Conservation (phyloP, 1,139 yeast genomes). For the Geotrichum candidum region DNA sequence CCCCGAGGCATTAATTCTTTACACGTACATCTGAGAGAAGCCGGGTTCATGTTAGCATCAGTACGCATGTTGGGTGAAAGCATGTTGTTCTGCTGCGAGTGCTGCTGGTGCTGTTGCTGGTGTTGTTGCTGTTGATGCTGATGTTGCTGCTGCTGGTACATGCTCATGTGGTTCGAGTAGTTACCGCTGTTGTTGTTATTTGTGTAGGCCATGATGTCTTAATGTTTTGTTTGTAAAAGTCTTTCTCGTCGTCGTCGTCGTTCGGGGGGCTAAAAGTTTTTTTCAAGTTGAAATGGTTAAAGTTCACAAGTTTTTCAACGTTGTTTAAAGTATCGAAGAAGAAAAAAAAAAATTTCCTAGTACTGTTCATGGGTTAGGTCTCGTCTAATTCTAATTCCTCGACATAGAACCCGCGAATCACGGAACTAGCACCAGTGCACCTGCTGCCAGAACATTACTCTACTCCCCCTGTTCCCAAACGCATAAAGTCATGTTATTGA, state of each 20-base stretch:
- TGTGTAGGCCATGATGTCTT: conserved; percentile 5
- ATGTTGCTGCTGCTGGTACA: conserved; percentile 2
- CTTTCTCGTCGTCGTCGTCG: not conserved
- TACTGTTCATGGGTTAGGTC: not conserved
- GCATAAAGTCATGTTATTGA: not conserved
- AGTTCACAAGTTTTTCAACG: not conserved
- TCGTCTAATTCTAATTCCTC: not conserved
- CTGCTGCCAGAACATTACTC: not conserved
- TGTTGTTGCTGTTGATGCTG: not conserved
- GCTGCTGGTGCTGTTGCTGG: not conserved
- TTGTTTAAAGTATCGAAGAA: not conserved
- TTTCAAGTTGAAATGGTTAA: not conserved
- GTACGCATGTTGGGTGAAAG: conserved; percentile 4
- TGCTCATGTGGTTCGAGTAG: conserved; percentile 1
- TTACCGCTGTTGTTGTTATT: not conserved
- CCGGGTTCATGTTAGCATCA: conserved; percentile 3
- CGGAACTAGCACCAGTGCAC: not conserved
- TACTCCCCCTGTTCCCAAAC: not conserved
- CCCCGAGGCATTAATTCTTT: not conserved
- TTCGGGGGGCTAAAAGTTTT: not conserved
- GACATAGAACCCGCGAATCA: not conserved
- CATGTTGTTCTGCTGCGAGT: not conserved
- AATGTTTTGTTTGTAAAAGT: not conserved
- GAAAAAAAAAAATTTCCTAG: not conserved
- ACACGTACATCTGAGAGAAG: conserved; percentile 5